phyloP scores from a whole-genome alignment of 2,329 filamentous ascomycete species.

The Fusarium anguioides region DNA sequence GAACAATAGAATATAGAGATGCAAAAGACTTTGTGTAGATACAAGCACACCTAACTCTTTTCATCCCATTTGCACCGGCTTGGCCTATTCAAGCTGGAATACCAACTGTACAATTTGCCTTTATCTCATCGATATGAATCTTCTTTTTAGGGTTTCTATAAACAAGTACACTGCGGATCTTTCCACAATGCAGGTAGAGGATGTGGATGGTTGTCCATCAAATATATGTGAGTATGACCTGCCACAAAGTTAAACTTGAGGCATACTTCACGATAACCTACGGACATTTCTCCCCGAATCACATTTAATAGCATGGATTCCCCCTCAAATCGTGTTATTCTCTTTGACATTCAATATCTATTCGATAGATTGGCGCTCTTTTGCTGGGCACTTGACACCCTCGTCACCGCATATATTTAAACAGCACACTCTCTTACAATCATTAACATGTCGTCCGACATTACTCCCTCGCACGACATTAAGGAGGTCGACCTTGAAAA shows the following conservation, averaged over 20 bases:
- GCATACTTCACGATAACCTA: too few species aligned
- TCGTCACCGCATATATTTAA: too few species aligned
- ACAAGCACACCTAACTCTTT: too few species aligned
- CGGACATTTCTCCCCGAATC: background rate
- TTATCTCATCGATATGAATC: background rate
- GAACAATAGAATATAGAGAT: too few species aligned
- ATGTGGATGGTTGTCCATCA: background rate
- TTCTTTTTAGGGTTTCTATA: background rate
- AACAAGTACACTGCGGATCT: background rate
- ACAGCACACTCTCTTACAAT: background rate
- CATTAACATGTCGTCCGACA: conserved; percentile 2
- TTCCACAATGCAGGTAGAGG: background rate
- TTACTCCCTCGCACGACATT: background rate
- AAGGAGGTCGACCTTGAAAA: background rate
- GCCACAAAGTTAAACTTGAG: background rate
- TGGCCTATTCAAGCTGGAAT: too few species aligned
- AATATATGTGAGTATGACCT: background rate
- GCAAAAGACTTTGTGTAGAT: too few species aligned
- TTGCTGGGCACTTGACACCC: background rate
- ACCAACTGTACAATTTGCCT: background rate
- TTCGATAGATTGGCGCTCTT: background rate
- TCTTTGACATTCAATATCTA: background rate
- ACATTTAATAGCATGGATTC: background rate
- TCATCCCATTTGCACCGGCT: too few species aligned
- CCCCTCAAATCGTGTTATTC: background rate